Evolutionary conservation across 352 stramenopile genomes (phyloP).

Genomic region (Blastocystis sp.): DNA sequence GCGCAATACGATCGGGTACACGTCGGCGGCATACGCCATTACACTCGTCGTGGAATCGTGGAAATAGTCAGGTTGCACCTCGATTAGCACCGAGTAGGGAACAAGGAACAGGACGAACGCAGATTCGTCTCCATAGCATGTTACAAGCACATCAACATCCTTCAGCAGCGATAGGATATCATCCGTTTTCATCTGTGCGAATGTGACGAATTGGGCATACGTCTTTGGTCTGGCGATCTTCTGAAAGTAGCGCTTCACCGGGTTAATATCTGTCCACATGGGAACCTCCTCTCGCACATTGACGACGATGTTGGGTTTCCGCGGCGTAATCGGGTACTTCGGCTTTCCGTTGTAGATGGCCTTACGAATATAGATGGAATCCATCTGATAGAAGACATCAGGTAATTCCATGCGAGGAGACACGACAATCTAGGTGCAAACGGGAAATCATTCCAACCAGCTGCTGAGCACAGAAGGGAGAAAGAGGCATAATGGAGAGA

Average conservation of each 20-base stretch:
- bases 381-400: neutral
- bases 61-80: conserved; percentile 34
- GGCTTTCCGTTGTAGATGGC: conserved; percentile 5
- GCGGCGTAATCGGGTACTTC: neutral
- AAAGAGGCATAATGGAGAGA: neutral
- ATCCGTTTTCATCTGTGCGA: neutral
- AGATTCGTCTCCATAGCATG: conserved; percentile 1
- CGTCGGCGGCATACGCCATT: neutral
- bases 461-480: neutral
- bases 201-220: neutral
- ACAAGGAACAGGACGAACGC: conserved; percentile 9
- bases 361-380: conserved; percentile 10
- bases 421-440: neutral
- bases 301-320: neutral
- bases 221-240: neutral
- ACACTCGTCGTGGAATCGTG: conserved; percentile 29
- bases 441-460: neutral
- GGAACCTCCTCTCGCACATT: neutral
- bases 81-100: conserved; percentile 18
- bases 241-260: neutral
- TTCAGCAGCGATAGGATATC: neutral
- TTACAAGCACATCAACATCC: neutral
- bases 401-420: neutral
- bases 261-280: neutral
- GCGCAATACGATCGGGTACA: neutral